Conservation (phyloP, 2,329 filamentous ascomycete species). For the Botrytis pseudocinerea region DNA sequence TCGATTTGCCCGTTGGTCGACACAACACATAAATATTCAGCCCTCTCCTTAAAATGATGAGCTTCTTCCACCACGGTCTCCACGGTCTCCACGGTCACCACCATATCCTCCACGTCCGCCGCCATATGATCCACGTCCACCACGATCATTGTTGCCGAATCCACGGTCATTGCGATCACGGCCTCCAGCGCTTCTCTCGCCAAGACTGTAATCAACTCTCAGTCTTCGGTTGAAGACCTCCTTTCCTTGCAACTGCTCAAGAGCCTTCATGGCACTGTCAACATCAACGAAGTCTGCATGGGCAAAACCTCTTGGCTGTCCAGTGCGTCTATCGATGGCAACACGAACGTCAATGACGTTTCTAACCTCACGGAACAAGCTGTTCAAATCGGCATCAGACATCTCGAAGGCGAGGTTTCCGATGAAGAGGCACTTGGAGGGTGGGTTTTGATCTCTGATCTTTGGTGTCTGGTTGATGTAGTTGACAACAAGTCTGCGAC, state of each 20-base stretch:
- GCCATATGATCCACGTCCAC: neutral
- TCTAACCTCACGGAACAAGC: conserved; percentile 68
- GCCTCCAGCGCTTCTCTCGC: conserved; percentile 10
- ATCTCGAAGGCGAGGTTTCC: conserved; percentile 87
- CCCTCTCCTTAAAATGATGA: conserved; percentile 5
- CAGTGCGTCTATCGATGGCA: conserved; percentile 77
- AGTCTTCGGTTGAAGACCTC: conserved; percentile 66
- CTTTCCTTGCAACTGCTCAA: conserved; percentile 55
- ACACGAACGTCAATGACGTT: conserved; percentile 77
- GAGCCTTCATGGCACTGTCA: conserved; percentile 62
- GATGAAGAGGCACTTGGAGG: conserved; percentile 72
- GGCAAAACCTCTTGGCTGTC: conserved; percentile 79
- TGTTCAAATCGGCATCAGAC: conserved; percentile 78
- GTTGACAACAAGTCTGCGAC: conserved; percentile 63
- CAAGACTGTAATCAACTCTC: conserved; percentile 59
- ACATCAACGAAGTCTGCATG: conserved; percentile 77
- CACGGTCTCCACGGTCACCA: conserved; percentile 3
- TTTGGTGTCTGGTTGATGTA: conserved; percentile 44
- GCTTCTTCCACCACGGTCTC: conserved; percentile 10
- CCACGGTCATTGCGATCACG: neutral
- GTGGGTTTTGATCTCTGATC: conserved; percentile 43
- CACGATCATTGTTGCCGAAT: neutral
- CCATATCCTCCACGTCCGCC: neutral
- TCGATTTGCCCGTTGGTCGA: conserved; percentile 1
- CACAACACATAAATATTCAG: neutral